Conservation (phyloP, 2,329 filamentous ascomycete genomes). For the Plectosphaerella sp. region DNA sequence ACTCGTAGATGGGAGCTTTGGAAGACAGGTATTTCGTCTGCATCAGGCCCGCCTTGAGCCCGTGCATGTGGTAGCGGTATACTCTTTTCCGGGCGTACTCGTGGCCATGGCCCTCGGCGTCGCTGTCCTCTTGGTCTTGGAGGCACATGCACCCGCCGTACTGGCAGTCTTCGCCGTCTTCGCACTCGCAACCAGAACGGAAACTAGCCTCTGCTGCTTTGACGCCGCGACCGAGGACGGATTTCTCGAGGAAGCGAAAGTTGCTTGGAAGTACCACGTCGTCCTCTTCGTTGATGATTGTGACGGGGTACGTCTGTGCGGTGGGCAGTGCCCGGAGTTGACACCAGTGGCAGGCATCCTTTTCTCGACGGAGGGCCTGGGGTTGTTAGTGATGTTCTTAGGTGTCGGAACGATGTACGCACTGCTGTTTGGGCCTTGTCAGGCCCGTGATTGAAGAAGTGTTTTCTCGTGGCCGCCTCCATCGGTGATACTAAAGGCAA, state of each 20-base stretch:
- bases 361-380: slow-evolving; percentile 32
- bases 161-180: slow-evolving; percentile 58
- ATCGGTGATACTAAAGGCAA: no score
- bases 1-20: slow-evolving; percentile 66
- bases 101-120: slow-evolving; percentile 37
- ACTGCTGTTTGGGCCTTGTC: slow-evolving; percentile 4
- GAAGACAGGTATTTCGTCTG: slow-evolving; percentile 42
- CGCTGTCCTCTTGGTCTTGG: slow-evolving; percentile 53
- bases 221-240: slow-evolving; percentile 57
- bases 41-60: slow-evolving; percentile 46
- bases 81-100: slow-evolving; percentile 18
- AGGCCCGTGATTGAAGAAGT: slow-evolving; percentile 46
- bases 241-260: slow-evolving; percentile 66
- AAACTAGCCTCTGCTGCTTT: slow-evolving; percentile 56
- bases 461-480: slow-evolving; percentile 39
- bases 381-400: slow-evolving; percentile 2
- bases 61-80: slow-evolving; percentile 63
- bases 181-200: slow-evolving; percentile 66
- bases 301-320: slow-evolving; percentile 47
- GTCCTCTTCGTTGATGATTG: slow-evolving; percentile 61
- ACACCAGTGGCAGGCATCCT: slow-evolving; percentile 53
- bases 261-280: slow-evolving; percentile 49
- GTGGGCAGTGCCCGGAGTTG: slow-evolving; percentile 52
- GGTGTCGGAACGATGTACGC: slow-evolving; percentile 3
- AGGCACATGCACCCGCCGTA: slow-evolving; percentile 66